phyloP scores from a whole-genome alignment of 768 basidiomycete genomes.

The Austroboletus eburneus region DNA sequence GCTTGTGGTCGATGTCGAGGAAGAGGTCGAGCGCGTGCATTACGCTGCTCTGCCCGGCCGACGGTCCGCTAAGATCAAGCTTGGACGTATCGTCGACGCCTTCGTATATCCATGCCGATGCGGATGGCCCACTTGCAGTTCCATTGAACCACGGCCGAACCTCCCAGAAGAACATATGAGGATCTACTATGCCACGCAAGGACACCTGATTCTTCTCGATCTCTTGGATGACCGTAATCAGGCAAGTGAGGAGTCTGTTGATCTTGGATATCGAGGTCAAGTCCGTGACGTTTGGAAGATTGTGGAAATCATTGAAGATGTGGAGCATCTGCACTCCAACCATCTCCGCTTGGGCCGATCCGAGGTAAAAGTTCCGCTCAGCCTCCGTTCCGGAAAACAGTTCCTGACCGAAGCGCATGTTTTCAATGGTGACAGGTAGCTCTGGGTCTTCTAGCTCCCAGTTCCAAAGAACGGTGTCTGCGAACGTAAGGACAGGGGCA shows the following conservation, averaged over 20 bases:
- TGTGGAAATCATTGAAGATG: constrained; percentile 84
- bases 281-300: constrained; percentile 64
- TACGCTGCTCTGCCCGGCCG: constrained; percentile 90
- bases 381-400: constrained; percentile 83
- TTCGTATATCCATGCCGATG: constrained; percentile 70
- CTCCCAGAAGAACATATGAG: constrained; percentile 83
- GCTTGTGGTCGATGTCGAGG: constrained; percentile 85
- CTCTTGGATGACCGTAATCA: constrained; percentile 68
- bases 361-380: constrained; percentile 82
- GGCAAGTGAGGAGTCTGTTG: constrained; percentile 62
- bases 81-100: constrained; percentile 57
- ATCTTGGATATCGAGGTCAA: constrained; percentile 63
- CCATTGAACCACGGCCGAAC: constrained; percentile 94
- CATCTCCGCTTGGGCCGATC: constrained; percentile 81
- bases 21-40: constrained; percentile 86
- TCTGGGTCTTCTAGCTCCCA: constrained; percentile 58
- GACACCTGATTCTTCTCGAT: constrained; percentile 66
- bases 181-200: constrained; percentile 71
- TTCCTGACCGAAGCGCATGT: constrained; percentile 63
- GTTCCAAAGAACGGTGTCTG: constrained; percentile 96
- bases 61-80: constrained; percentile 80
- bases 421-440: constrained; percentile 59
- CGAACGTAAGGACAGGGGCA: constrained; percentile 94
- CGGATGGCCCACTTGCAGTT: constrained; percentile 52
- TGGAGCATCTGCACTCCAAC: constrained; percentile 82